A percentile compares a stretch with the other conserved stretches of the same genome.
Conservation (phyloP, 345 rosid genomes). For the Corymbia maculata region DNA sequence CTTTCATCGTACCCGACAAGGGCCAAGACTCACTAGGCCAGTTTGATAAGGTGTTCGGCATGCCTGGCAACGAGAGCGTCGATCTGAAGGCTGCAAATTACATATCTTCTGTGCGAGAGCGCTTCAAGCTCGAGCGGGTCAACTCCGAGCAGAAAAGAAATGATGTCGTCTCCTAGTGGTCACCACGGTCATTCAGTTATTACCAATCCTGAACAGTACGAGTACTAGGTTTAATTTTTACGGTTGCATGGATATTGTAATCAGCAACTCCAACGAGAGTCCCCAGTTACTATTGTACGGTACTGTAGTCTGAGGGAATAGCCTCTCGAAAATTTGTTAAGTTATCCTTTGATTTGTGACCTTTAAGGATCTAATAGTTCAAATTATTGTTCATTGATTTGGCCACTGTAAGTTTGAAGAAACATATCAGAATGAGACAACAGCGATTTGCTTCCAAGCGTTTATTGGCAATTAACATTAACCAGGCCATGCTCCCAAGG, state of each 20-base stretch:
- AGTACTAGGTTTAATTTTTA: background rate
- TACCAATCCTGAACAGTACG: background rate
- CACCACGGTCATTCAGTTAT: background rate
- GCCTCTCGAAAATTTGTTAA: background rate
- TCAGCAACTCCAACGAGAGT: background rate
- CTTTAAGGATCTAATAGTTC: background rate
- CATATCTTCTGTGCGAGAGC: constrained; percentile 45
- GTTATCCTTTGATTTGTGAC: background rate
- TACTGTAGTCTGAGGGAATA: background rate
- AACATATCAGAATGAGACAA: background rate
- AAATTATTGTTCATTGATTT: background rate
- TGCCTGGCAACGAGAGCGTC: constrained; percentile 24
- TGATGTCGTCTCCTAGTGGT: background rate
- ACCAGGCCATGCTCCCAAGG: background rate
- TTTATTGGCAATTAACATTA: background rate
- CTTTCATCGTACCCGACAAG: constrained; percentile 16
- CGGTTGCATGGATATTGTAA: background rate
- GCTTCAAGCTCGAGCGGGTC: constrained; percentile 43
- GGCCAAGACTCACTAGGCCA: constrained; percentile 12
- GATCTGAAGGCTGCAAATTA: constrained; percentile 38
- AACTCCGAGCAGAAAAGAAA: constrained; percentile 9
- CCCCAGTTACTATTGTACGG: background rate
- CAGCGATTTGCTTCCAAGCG: background rate
- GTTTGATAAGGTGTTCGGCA: constrained; percentile 15
- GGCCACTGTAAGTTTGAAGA: background rate